phyloP scores from a whole-genome alignment of 345 rosid species.

The Heritiera littoralis region DNA sequence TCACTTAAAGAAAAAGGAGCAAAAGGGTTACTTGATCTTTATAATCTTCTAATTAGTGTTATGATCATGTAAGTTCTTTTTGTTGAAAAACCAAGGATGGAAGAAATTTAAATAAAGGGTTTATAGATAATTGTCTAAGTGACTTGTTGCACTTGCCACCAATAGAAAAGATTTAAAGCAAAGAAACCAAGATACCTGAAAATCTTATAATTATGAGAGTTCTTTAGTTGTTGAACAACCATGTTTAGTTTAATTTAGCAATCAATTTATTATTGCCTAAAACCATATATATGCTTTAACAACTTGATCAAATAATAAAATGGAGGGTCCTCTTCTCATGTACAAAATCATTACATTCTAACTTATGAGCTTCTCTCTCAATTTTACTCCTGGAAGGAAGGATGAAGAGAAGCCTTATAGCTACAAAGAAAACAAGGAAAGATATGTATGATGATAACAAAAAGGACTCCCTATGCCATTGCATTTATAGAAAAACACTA shows the following conservation, averaged over 20 bases:
- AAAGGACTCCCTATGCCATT: no score
- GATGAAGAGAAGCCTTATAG: constrained; percentile 8
- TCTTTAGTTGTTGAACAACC: constrained; percentile 5
- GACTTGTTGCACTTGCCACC: not conserved
- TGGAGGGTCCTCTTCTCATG: no score
- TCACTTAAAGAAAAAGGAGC: not conserved
- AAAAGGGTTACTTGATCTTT: not conserved
- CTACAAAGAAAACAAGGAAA: not conserved
- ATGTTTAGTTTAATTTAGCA: not conserved
- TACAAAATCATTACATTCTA: not conserved
- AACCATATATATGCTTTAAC: no score
- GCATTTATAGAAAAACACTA: no score
- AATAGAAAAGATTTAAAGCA: constrained; percentile 1
- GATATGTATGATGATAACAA: not conserved
- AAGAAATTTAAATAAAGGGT: not conserved
- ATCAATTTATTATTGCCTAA: no score
- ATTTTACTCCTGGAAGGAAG: not conserved
- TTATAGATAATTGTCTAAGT: not conserved
- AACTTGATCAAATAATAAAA: no score
- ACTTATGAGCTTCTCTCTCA: not conserved
- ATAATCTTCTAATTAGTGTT: no score
- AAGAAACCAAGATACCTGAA: not conserved
- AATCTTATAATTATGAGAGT: not conserved
- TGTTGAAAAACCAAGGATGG: not conserved
- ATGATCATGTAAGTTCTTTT: not conserved